Conservation (phyloP, 495 filamentous ascomycete genomes). For the Penicillium desertorum region DNA sequence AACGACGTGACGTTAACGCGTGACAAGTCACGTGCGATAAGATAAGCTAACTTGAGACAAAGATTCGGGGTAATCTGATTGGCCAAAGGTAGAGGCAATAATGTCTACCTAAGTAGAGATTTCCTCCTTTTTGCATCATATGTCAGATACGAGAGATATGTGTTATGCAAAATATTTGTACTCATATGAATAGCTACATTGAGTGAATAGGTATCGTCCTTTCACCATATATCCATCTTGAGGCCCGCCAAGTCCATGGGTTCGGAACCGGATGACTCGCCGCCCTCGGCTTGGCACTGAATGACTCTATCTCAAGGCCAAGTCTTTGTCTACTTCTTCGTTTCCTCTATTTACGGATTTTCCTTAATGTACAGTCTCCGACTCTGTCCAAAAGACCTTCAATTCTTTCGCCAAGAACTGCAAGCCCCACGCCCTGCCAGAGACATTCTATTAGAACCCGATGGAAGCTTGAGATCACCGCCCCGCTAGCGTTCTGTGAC, state of each 20-base stretch:
- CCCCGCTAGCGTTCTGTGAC: constrained; percentile 6
- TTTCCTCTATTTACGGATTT: neutral
- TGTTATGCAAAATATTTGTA: too few relatives aligned
- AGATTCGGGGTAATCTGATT: constrained; percentile 3
- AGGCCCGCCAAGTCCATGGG: neutral
- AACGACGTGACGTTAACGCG: constrained; percentile 33
- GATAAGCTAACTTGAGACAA: constrained; percentile 16
- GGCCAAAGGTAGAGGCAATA: neutral
- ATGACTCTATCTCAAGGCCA: neutral
- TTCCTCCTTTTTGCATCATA: neutral
- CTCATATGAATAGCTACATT: neutral
- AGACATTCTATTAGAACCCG: constrained; percentile 30
- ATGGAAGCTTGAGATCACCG: constrained; percentile 31
- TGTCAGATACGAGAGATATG: neutral
- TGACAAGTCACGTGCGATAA: constrained; percentile 30
- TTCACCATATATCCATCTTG: neutral
- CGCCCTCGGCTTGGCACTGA: constrained; percentile 15
- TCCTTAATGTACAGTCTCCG: neutral
- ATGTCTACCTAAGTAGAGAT: neutral
- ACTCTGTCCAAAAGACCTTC: neutral
- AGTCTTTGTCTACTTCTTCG: neutral
- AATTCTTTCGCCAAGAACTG: neutral
- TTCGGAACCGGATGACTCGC: constrained; percentile 20
- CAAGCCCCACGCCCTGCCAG: constrained; percentile 24
- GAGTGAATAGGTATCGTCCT: neutral